Percentiles rank a stretch among this genome's conserved stretches.
Conservation (phyloP, 108 stramenopile genomes). For the Nannochloropsis gaditana region DNA sequence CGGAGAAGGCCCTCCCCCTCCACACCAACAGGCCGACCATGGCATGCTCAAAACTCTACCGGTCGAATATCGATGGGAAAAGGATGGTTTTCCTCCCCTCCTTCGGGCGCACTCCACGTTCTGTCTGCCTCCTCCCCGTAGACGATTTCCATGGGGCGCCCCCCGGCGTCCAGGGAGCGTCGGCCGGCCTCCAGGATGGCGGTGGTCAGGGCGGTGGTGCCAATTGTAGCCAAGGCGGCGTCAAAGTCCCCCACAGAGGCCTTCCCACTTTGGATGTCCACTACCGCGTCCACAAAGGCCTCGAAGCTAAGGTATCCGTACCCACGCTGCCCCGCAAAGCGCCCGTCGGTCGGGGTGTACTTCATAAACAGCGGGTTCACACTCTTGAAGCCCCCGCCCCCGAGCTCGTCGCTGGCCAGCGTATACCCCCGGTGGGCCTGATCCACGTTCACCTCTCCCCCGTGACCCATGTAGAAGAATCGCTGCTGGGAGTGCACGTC, state of each 20-base stretch:
- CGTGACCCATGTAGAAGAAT: constrained; percentile 96
- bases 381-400: constrained; percentile 68
- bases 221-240: constrained; percentile 78
- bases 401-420: constrained; percentile 69
- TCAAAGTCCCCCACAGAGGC: constrained; percentile 68
- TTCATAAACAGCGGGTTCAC: constrained; percentile 99
- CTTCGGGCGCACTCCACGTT: not conserved
- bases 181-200: constrained; percentile 96
- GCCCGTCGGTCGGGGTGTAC: constrained; percentile 84
- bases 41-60: not conserved
- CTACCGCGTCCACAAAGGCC: constrained; percentile 66
- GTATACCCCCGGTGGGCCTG: constrained; percentile 98
- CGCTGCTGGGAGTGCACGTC: constrained; percentile 99
- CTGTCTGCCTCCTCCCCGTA: constrained; percentile 61
- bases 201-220: constrained; percentile 89
- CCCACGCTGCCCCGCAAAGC: constrained; percentile 87
- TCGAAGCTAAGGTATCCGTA: constrained; percentile 94
- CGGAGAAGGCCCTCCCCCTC: too few species aligned
- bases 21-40: too few species aligned
- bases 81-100: not conserved
- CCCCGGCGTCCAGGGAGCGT: constrained; percentile 72
- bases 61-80: not conserved
- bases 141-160: constrained; percentile 75
- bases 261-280: constrained; percentile 59
- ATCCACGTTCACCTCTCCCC: constrained; percentile 93